Base-by-base conservation (phyloP, 2,329 filamentous ascomycete genomes). In the Fusarium secorum region DNA sequence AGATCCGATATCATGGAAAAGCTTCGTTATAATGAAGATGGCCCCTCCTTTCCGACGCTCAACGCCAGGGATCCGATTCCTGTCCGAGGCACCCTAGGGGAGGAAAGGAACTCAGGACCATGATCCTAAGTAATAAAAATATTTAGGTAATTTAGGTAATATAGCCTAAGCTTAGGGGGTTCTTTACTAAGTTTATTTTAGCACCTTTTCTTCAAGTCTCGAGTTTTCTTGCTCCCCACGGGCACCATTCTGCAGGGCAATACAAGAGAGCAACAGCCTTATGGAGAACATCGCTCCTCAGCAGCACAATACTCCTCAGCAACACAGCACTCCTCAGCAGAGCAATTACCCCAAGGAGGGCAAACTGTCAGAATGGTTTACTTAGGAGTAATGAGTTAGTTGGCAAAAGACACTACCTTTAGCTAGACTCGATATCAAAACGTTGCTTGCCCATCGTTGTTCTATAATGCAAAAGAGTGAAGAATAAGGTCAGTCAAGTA, bases 1-100 rank as follows among this genome's bases (percentile, higher is more conserved):
- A 8, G 3, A 15, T 51, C 48, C 18, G 0, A 26, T 1, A 35
- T 51, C 7, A 11, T 36, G 11, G n/a, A 0, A 3, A 8, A 13
- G 3, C 38, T 14, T 22, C 22, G 7, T 11, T 51, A 26, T 20
- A 51, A 51, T 20, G 18, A n/a, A n/a, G 4, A 51, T 8, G 32
- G 22, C 8, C 8, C 46, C 17, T 24, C 30, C 17, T 35, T 41
- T 41, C 13, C 38, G 13, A 3, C 38, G n/a, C 15, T 10, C 38
- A 2, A 4, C 5, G 13, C 7, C 9, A 13, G 0, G 38, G 38
- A 39, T 39, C 13, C 14, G 15, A 22, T 22, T 20, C 24, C 42
- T 46, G 0, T 46, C 14, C 20, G 7, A 46, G 0, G 26, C 11
- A 26, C 3, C 7, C n/a, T n/a, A 39, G 15, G 24, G 24, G 24